Evolutionary conservation across 225 moss, liverwort and hornwort genomes (phyloP), one percentile per base, ranked within the genome.

Genomic region (Antitrichia curtipendula): DNA sequence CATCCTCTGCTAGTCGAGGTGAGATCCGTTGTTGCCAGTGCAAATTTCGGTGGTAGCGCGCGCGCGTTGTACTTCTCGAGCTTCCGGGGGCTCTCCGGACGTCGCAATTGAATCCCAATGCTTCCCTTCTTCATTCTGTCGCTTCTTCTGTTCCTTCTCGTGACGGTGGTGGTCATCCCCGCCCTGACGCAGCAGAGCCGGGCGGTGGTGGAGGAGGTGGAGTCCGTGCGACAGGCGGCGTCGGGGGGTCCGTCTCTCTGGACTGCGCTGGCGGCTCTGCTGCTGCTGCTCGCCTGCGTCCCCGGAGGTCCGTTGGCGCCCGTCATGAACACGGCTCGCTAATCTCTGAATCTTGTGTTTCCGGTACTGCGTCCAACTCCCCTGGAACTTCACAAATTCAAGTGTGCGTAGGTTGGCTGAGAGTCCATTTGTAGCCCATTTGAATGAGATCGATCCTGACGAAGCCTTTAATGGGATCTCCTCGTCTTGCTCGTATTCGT

Each of bases 261-360:
- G 53, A 52, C 88, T 45, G 83, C 82, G 64, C 76, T 91, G 65
- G 82, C 77, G 76, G 92, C 89, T 7, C 60, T 92, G 50, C 75
- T 92, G 72, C 56, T 92, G 50, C 76, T 92, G 16, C 84, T 92
- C 54, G 71, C 89, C 78, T 92, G 91, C 81, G 60, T 92, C 54
- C 92, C 89, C 23, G 92, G 92, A 59, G 88, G 88, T 59, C 91
- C 89, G 9, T 83, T 92, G 79, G 87, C 89, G 45, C 87, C 90
- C 43, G 73, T 76, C 63, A 61, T 87, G 77, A 71, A 87, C 63
- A 84, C 54, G 28, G 71, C 71, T 61, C 88, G 84, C 78, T 52
- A 80, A 86, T 62, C 57, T 87, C 62, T 87, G 85, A 87, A 80
- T 40, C 13, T 41, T 29, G 18, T 34, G 49, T 72, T 40, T 81